phyloP scores from a whole-genome alignment of 2,329 filamentous ascomycete genomes.

The Talaromyces rugulosus region DNA sequence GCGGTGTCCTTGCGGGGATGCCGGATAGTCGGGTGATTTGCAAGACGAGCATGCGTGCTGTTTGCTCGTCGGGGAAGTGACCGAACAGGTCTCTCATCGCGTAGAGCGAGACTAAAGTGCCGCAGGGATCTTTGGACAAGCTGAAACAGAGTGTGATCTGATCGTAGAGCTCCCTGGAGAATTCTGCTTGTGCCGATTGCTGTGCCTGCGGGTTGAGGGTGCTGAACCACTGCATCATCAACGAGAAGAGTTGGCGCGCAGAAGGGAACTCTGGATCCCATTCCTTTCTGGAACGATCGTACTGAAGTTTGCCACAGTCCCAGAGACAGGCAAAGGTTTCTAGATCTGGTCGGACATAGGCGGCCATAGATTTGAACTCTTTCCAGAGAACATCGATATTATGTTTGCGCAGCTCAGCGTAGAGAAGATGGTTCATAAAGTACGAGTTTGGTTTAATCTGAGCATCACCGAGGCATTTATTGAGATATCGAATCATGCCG shows the following conservation, averaged over 20 bases:
- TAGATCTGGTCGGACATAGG: conserved; percentile 57
- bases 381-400: conserved; percentile 51
- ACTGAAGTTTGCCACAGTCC: conserved; percentile 48
- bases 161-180: conserved; percentile 49
- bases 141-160: conserved; percentile 51
- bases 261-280: conserved; percentile 45
- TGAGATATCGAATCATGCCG: conserved; percentile 56
- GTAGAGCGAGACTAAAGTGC: conserved; percentile 47
- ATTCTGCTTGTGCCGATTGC: conserved; percentile 29
- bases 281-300: conserved; percentile 42
- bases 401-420: conserved; percentile 60
- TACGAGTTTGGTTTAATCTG: conserved; percentile 66
- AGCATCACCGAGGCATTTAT: conserved; percentile 58
- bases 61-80: conserved; percentile 44
- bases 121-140: conserved; percentile 45
- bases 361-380: conserved; percentile 54
- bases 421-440: conserved; percentile 75
- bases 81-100: conserved; percentile 42
- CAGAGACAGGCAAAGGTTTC: conserved; percentile 68
- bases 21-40: conserved; percentile 44
- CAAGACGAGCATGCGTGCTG: conserved; percentile 45
- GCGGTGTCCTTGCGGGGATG: conserved; percentile 27
- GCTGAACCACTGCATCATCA: conserved; percentile 47
- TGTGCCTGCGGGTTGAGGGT: conserved; percentile 26
- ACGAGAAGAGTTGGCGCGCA: conserved; percentile 42